Evolutionary conservation across 129 eudicot species (phyloP).

Genomic region (Pulicaria dysenterica): DNA sequence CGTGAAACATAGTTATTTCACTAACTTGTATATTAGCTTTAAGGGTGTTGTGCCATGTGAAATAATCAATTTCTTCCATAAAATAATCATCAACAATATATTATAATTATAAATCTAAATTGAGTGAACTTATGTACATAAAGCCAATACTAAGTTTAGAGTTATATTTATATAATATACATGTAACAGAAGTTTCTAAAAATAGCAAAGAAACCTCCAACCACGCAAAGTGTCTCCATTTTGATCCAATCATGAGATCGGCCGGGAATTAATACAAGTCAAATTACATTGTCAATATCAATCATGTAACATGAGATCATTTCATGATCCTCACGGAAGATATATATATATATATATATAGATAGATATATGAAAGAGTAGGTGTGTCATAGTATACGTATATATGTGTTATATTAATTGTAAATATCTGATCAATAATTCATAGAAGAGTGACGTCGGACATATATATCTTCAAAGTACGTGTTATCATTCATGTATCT

Average conservation of each 20-base stretch:
- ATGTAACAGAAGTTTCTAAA: slow-evolving; percentile 32
- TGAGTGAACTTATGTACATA: no score
- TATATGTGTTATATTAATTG: not conserved
- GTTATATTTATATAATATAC: no score
- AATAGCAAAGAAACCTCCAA: slow-evolving; percentile 21
- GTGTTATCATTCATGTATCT: slow-evolving; percentile 6
- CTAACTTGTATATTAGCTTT: no score
- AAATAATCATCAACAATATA: no score
- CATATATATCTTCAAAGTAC: slow-evolving; percentile 1
- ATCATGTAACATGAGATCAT: slow-evolving; percentile 4
- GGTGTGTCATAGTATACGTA: not conserved
- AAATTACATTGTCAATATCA: slow-evolving; percentile 16
- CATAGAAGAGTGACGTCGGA: not conserved
- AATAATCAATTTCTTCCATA: no score
- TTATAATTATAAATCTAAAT: no score
- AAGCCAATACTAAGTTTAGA: no score
- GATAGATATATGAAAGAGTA: no score
- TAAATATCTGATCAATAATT: not conserved
- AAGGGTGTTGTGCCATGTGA: no score
- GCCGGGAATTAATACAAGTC: not conserved
- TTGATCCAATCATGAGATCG: slow-evolving; percentile 16
- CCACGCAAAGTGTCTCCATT: slow-evolving; percentile 14
- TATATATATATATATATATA: no score
- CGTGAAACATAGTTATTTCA: no score
- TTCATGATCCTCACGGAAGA: not conserved